Base-by-base conservation (phyloP, 208 protist genomes). In the Strigomonas culicis region DNA sequence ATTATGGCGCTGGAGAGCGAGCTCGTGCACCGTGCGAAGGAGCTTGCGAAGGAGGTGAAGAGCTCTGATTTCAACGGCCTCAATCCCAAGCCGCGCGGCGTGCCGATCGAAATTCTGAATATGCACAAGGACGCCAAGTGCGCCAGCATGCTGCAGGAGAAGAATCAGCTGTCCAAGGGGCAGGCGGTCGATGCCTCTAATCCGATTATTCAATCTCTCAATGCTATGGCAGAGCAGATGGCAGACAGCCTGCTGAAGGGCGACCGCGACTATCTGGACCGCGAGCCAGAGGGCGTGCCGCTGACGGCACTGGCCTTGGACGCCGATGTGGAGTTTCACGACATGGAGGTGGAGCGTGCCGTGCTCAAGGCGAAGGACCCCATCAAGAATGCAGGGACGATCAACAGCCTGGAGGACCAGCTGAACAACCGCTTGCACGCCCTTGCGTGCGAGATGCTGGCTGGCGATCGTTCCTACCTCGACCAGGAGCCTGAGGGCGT, bases 261-360 rank as follows among this genome's bases (percentile, higher is more conserved):
- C 47, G 83, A 89, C 61, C 85, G 85, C 55, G 82, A 49, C 30
- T 92, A 82, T 65, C 78, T 95, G n/a, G 70, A 83, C 47, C 68
- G 68, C 24, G 82, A 92, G 28, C 86, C 83, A 25, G 73, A 86
- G 32, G 89, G 89, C 31, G 59, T 95, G 46, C 79, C 80, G 22
- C 47, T 92, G 28, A 57, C 31, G 19, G 51, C 49, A 0, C 74
- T 93, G 43, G 70, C 73, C 17, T 69, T 93, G n/a, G 79, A 90
- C 63, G 68, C 56, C n/a, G 87, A 93, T 53, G 36, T 13, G 44
- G 51, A 34, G 22, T 93, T 93, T 62, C 70, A 83, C 44, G 39
- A 67, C 0, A 70, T 86, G 68, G 82, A 93, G 74, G 76, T 84
- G 63, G 69, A 86, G 65, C 77, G 86, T 1, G 79, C 79, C 10